Conservation (phyloP, 768 basidiomycete genomes). For the Boletus vermiculosoides region DNA sequence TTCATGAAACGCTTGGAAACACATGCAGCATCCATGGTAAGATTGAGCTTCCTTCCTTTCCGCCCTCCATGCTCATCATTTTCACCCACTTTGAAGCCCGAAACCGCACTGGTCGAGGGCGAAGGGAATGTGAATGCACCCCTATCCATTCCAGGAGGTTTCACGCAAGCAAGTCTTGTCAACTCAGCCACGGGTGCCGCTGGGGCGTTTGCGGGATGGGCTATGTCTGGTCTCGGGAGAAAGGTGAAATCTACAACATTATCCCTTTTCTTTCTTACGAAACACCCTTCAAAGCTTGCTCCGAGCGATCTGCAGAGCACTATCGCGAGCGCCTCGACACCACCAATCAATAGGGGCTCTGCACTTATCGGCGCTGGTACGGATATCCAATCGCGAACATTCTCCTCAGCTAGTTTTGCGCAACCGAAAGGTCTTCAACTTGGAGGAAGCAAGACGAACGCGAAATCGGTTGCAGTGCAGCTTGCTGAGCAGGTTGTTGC, state of each 20-base stretch:
- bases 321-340: slow-evolving; percentile 50
- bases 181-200: slow-evolving; percentile 91
- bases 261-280: neutral
- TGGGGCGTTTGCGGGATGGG: slow-evolving; percentile 92
- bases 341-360: slow-evolving; percentile 21
- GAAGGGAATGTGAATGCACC: slow-evolving; percentile 29
- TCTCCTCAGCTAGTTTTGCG: slow-evolving; percentile 22
- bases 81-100: slow-evolving; percentile 43
- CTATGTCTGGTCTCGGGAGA: slow-evolving; percentile 85
- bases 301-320: slow-evolving; percentile 69
- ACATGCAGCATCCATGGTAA: slow-evolving; percentile 81
- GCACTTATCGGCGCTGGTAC: neutral
- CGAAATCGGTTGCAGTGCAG: slow-evolving; percentile 47
- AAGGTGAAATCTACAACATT: slow-evolving; percentile 46
- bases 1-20: slow-evolving; percentile 83
- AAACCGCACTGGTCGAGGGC: slow-evolving; percentile 47
- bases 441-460: slow-evolving; percentile 50
- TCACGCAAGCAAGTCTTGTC: slow-evolving; percentile 48
- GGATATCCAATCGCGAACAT: slow-evolving; percentile 1
- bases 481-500: slow-evolving; percentile 56
- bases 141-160: slow-evolving; percentile 30
- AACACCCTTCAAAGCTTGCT: slow-evolving; percentile 49
- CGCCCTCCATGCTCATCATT: neutral
- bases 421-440: slow-evolving; percentile 68
- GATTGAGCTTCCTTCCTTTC: slow-evolving; percentile 17